Percentiles rank a stretch among this genome's conserved stretches.
Evolutionary conservation across 176 grass and related monocot species (phyloP).

Genomic region (Oryza nivara): DNA sequence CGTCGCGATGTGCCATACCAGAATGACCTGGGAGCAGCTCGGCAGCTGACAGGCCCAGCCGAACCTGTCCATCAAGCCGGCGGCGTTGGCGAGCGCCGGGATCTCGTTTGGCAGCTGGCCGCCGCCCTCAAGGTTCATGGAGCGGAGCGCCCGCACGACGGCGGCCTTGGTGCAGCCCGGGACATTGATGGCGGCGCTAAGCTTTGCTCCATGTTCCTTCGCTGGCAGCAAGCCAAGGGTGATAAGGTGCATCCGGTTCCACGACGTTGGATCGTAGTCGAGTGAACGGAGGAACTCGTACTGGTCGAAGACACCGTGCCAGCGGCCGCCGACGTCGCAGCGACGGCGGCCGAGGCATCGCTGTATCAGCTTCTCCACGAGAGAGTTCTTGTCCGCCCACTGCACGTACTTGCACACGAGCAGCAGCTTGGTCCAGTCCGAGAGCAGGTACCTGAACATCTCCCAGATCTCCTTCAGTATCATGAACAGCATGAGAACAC

Average conservation of each 20-base stretch:
- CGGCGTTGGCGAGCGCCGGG: neutral
- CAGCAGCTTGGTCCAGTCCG: conserved; percentile 31
- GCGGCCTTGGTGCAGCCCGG: neutral
- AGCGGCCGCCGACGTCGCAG: neutral
- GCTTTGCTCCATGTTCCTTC: neutral
- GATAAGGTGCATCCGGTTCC: neutral
- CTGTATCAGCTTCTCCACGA: neutral
- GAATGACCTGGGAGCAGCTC: conserved; percentile 23
- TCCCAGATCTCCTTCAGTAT: conserved; percentile 34
- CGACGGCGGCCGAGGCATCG: neutral
- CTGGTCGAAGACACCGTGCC: conserved; percentile 5
- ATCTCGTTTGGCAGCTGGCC: neutral
- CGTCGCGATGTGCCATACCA: neutral
- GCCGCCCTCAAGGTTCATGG: neutral
- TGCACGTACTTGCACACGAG: conserved; percentile 16
- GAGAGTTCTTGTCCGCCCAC: neutral
- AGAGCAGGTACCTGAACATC: conserved; percentile 26
- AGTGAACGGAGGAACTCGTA: neutral
- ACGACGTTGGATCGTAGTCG: neutral
- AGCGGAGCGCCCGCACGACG: neutral
- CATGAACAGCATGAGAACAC: conserved; percentile 12
- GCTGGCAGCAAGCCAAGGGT: neutral
- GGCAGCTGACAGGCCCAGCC: neutral
- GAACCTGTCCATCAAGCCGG: neutral
- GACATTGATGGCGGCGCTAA: neutral